Base-by-base conservation (phyloP, 257 asterid genomes). In the Nicotiana obtusifolia region DNA sequence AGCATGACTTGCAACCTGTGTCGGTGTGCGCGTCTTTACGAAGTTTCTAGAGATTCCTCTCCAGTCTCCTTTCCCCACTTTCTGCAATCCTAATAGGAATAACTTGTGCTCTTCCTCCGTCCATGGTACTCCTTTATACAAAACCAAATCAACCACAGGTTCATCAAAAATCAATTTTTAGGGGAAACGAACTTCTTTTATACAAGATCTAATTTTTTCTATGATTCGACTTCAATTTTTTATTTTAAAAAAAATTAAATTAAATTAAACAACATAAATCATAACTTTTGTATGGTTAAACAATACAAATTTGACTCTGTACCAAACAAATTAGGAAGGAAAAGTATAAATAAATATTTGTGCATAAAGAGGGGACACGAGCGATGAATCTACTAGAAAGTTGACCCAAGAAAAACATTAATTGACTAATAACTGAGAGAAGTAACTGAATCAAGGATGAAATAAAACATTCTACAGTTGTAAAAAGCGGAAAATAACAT, bases 1-100 rank as follows among this genome's bases (percentile, higher is more conserved):
- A 80, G 97, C 97, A 84, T 94, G 98, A 85, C 98, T 94, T 10
- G 98, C 98, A 20, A 94, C 98, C 86, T 94, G 98, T 3, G 98
- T 95, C 30, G 98, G 97, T 1, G 98, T 95, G 20, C 98, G 96
- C 73, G 95, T 91, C 86, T 92, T 95, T 61, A 95, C 98, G 26
- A 89, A 95, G 76, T 93, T 95, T 82, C 93, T 84, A 7, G 98
- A 94, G 80, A 94, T 94, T 68, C 98, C 97, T 87, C 94, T 91
- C 97, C 97, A 93, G 60, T 95, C 98, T 28, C 98, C 97, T 85
- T 87, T 93, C 57, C 98, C 97, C 16, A 91, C 94, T 82, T 88
- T 92, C 88, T 93, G 89, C 87, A 93, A 84, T 80, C 98, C 97
- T 82, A 93, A 37, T 22, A 95, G 93, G 93, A 93, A 94, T 78